Evolutionary conservation across 176 grass and related monocot genomes (phyloP), one percentile per base, ranked within the genome.

Genomic region (Panicum miliaceum): DNA sequence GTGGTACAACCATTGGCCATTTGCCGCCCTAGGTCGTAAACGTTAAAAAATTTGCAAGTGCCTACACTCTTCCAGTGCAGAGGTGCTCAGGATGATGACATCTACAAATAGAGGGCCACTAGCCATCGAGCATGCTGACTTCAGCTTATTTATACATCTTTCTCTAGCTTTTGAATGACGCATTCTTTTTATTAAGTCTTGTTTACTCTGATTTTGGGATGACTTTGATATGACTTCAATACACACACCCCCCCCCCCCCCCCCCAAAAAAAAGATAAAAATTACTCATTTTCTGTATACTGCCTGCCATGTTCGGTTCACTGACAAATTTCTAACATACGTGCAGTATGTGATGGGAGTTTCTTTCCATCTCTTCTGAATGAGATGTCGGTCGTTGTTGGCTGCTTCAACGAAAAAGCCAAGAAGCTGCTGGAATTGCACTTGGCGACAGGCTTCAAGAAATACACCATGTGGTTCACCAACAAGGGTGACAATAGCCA

Each of bases 321-420:
- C 61, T 88, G 13, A 91, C 65, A 23, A 34, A 76, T 60, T 78
- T 29, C 47, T 69, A 71, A 71, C 51, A 41, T n/a, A 87, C 38
- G 80, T 80, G 86, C 86, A 97, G 95, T 97, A 16, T 94, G 95
- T 43, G 95, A 97, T 34, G 92, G 95, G 41, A 92, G 90, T 19
- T 97, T 97, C 84, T 97, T 97, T 29, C 86, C 95, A 26, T 93
- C 88, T 63, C 90, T 97, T 73, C 79, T 93, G 25, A 62, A 89
- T 12, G 90, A 97, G 84, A 97, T 94, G 95, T 91, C 86, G 7
- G 78, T 88, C 43, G 92, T 97, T 4, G 90, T 97, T 26, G 90
- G 90, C 45, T 97, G 88, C 89, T 97, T 97, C 81, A 97, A 97
- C 59, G 57, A 89, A 57, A 91, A 85, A 46, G 90, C 92, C 58